A percentile compares a stretch with the other conserved stretches of the same genome.
phyloP scores from a whole-genome alignment of 805 yeast species.

The Ogataea methylovora region DNA sequence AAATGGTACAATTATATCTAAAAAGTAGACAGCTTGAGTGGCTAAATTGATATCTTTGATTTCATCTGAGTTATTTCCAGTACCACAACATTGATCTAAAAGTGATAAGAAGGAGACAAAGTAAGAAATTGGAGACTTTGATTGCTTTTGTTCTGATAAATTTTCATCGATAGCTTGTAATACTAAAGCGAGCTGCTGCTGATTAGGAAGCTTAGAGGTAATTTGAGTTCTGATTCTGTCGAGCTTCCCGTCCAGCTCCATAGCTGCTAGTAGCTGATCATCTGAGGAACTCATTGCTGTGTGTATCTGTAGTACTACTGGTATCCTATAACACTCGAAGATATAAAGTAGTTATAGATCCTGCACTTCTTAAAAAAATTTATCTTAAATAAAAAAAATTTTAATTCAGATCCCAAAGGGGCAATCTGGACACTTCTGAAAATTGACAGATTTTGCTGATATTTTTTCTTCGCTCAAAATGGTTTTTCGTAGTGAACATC shows the following conservation, averaged over 20 bases:
- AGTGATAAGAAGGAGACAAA: constrained; percentile 77
- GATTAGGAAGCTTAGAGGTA: constrained; percentile 78
- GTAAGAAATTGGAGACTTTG: constrained; percentile 69
- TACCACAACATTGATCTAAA: constrained; percentile 68
- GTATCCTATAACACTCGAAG: too few relatives aligned
- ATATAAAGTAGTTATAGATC: too few relatives aligned
- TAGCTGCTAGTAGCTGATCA: constrained; percentile 9
- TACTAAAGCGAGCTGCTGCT: constrained; percentile 76
- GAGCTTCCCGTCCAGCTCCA: constrained; percentile 57
- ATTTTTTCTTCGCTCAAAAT: too few relatives aligned
- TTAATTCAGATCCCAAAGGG: not conserved
- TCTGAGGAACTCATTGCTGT: constrained; percentile 4
- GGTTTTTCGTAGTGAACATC: too few relatives aligned
- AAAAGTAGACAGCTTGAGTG: constrained; percentile 67
- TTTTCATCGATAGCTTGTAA: constrained; percentile 88
- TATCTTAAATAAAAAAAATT: not conserved
- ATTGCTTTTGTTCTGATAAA: constrained; percentile 56
- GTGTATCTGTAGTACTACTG: not conserved
- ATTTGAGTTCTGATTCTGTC: constrained; percentile 64
- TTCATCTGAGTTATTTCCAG: constrained; percentile 40
- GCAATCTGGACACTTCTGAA: too few relatives aligned
- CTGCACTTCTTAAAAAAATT: too few relatives aligned
- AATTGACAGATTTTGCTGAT: too few relatives aligned
- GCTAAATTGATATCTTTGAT: constrained; percentile 59
- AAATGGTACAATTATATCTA: constrained; percentile 72